Conservation (phyloP, 805 yeast genomes). For the Wickerhamomyces xylosicus region DNA sequence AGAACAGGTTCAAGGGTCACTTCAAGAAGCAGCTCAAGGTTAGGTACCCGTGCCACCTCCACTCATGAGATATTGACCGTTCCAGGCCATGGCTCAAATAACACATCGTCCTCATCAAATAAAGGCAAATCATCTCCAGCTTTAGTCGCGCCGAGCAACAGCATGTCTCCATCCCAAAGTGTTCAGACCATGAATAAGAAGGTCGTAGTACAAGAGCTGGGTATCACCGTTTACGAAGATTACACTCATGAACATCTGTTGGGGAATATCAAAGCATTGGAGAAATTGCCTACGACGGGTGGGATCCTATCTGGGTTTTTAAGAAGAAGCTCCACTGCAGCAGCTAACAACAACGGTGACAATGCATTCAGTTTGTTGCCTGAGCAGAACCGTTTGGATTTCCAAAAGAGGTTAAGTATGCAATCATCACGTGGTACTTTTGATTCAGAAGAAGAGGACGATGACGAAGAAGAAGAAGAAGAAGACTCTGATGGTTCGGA, state of each 20-base stretch:
- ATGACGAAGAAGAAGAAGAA: conserved; percentile 7
- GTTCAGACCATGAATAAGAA: neutral
- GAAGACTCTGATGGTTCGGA: conserved; percentile 4
- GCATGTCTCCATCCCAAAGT: neutral
- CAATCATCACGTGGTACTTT: conserved; percentile 14
- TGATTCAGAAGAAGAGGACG: conserved; percentile 6
- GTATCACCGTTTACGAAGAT: conserved; percentile 13
- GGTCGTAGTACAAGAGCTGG: conserved; percentile 7
- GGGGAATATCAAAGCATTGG: conserved; percentile 13
- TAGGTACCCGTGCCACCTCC: neutral
- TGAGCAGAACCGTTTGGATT: conserved; percentile 19
- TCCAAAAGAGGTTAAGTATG: conserved; percentile 18
- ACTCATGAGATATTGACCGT: too few species aligned
- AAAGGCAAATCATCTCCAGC: neutral
- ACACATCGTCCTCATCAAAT: neutral
- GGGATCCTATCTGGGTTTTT: conserved; percentile 17
- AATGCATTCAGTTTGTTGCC: conserved; percentile 19
- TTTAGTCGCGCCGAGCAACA: neutral
- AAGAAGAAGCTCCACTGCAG: conserved; percentile 6
- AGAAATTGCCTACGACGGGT: conserved; percentile 12
- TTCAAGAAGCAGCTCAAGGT: neutral
- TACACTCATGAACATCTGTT: conserved; percentile 17
- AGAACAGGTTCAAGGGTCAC: neutral
- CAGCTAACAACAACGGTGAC: conserved; percentile 11
- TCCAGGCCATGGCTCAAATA: neutral